phyloP scores from a whole-genome alignment of 495 filamentous ascomycete genomes.

The Neurospora sp. region DNA sequence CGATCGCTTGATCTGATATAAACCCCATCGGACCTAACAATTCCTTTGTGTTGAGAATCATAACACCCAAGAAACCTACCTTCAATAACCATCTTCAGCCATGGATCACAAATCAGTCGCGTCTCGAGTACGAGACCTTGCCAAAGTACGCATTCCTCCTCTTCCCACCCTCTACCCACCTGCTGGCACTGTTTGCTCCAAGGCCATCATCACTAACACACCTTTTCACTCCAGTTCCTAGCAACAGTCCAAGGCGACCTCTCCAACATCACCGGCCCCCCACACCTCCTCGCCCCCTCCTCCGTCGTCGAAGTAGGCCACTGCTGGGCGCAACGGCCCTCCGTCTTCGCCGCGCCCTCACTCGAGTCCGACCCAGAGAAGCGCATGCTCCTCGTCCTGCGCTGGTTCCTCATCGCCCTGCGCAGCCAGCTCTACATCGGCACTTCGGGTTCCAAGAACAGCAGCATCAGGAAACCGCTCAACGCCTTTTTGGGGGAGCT shows the following conservation, averaged over 20 bases:
- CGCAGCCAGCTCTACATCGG: constrained; percentile 59
- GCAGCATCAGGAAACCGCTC: constrained; percentile 63
- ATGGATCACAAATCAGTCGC: constrained; percentile 10
- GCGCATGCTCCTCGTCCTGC: constrained; percentile 66
- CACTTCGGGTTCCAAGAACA: constrained; percentile 4
- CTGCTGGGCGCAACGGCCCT: constrained; percentile 80
- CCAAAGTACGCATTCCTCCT: constrained; percentile 5
- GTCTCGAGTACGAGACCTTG: constrained; percentile 11
- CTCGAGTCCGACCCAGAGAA: constrained; percentile 58
- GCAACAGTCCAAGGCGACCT: constrained; percentile 80
- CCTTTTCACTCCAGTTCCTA: constrained; percentile 48
- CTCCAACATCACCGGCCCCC: constrained; percentile 74
- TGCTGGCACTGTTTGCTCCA: neutral
- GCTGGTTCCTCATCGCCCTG: constrained; percentile 75
- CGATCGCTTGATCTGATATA: neutral
- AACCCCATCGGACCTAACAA: neutral
- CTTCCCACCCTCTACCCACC: neutral
- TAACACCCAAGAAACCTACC: neutral
- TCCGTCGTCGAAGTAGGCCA: constrained; percentile 78
- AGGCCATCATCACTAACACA: constrained; percentile 4
- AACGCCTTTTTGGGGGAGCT: constrained; percentile 95
- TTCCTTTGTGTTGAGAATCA: neutral
- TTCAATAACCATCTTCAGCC: neutral
- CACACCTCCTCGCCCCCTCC: constrained; percentile 70
- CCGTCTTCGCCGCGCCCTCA: constrained; percentile 70